Percentiles rank a stretch among this genome's conserved stretches.
Evolutionary conservation across 1,284 basidiomycete genomes (phyloP).

Genomic region (Sanghuangporus baumii): DNA sequence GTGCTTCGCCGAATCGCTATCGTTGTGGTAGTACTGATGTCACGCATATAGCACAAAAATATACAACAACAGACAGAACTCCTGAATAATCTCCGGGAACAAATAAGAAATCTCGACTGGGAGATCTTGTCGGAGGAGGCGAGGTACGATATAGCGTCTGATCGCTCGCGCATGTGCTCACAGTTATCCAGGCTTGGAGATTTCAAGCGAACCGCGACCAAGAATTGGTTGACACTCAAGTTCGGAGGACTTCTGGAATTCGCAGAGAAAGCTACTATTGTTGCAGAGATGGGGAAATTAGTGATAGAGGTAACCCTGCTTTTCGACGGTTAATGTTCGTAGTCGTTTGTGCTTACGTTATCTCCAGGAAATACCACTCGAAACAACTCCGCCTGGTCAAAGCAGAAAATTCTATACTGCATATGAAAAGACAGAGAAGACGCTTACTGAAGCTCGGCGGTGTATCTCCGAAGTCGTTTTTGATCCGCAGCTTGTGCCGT

Average conservation of each 20-base stretch:
- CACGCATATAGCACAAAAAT: slow-evolving; percentile 67
- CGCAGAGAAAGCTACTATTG: slow-evolving; percentile 80
- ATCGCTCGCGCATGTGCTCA: background rate
- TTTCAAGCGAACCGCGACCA: slow-evolving; percentile 72
- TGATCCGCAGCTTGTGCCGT: slow-evolving; percentile 14
- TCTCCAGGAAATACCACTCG: slow-evolving; percentile 72
- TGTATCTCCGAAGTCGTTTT: slow-evolving; percentile 54
- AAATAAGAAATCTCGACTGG: slow-evolving; percentile 76
- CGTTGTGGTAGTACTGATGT: background rate
- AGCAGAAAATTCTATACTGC: slow-evolving; percentile 68
- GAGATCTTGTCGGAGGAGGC: slow-evolving; percentile 86
- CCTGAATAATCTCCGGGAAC: slow-evolving; percentile 68
- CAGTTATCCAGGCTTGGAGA: slow-evolving; percentile 54
- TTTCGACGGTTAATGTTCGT: background rate
- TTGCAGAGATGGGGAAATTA: slow-evolving; percentile 77
- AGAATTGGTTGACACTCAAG: slow-evolving; percentile 78
- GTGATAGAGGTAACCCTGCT: slow-evolving; percentile 55
- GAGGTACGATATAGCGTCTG: slow-evolving; percentile 1
- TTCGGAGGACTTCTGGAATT: slow-evolving; percentile 85
- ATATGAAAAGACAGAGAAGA: slow-evolving; percentile 53
- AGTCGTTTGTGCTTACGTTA: slow-evolving; percentile 1
- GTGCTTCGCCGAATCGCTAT: slow-evolving; percentile 2
- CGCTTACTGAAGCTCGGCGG: slow-evolving; percentile 60
- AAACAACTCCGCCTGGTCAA: slow-evolving; percentile 76
- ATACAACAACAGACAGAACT: slow-evolving; percentile 70